phyloP scores from a whole-genome alignment of 805 yeast genomes.

The Suhomyces faveliae region DNA sequence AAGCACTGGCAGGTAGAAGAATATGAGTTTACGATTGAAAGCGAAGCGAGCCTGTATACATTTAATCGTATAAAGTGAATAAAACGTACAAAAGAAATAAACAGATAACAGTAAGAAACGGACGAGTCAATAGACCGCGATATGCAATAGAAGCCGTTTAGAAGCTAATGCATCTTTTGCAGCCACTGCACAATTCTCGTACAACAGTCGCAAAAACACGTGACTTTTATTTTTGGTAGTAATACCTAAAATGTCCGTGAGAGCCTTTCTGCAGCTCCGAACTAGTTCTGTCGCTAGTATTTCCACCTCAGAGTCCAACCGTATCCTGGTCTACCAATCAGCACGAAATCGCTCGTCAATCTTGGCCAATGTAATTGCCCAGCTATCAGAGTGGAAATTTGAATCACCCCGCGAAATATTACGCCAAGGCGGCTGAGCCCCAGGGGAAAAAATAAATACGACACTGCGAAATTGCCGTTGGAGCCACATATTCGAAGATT shows the following conservation, averaged over 20 bases:
- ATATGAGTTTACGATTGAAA: conserved; percentile 18
- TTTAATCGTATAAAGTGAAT: not conserved
- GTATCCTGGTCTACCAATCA: too few relatives aligned
- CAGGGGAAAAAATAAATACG: too few relatives aligned
- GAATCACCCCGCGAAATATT: not conserved
- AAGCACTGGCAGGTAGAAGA: conserved; percentile 37
- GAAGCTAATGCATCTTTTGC: not conserved
- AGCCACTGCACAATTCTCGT: not conserved
- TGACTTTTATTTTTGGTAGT: not conserved
- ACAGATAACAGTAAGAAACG: too few relatives aligned
- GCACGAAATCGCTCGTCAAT: not conserved
- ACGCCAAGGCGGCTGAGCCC: not conserved
- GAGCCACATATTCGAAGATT: not conserved
- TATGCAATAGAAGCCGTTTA: not conserved
- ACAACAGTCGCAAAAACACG: not conserved
- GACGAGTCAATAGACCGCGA: too few relatives aligned
- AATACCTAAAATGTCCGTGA: not conserved
- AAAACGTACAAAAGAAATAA: not conserved
- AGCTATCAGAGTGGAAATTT: not conserved
- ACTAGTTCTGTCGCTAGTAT: too few relatives aligned
- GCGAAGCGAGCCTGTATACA: not conserved
- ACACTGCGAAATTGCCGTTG: too few relatives aligned
- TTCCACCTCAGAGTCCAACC: too few relatives aligned
- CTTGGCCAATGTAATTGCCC: not conserved
- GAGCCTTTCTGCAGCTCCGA: too few relatives aligned